Evolutionary conservation across 1,284 basidiomycete species (phyloP), one percentile per base, ranked within the genome.

Genomic region (Polyporus tsugae): DNA sequence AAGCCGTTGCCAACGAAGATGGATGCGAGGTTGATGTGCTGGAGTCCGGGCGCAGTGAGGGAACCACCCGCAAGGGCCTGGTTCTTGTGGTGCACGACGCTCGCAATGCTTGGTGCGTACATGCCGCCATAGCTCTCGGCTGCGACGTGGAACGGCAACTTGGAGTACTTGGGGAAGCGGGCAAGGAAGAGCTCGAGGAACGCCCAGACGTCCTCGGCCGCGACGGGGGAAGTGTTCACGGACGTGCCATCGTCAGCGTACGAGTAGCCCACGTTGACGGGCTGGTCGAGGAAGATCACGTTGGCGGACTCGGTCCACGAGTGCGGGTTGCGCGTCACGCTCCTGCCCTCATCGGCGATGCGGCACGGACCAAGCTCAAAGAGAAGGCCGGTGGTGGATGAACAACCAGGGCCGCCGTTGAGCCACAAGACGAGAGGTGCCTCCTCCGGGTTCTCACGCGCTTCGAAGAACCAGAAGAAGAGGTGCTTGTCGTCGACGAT

Each of bases 141-240:
- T 19, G 90, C 91, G 68, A 94, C 80, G 77, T 94, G 92, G 83
- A 94, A 92, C 0, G 89, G 87, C 6, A 83, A 81, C 53, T 83
- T 82, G 4, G 91, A 84, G 78, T 95, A 95, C 76, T 94, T 78
- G 4, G 89, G 86, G 83, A 87, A 91, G 67, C 91, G 84, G 71
- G 85, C 83, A 70, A 97, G 84, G 88, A 98, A 98, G 57, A 98
- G 87, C 76, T 95, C 86, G 62, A 98, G 85, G 88, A 98, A 97
- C 3, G 93, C 94, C 76, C 95, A 95, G 35, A 91, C 87, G 73
- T 91, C 89, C 75, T 81, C 78, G 36, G 85, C 85, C 6, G 85
- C 82, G 63, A 82, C 83, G 44, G 82, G 82, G 59, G 82, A 81
- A 65, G 79, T 85, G 74, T 82, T 80, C 67, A 91, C 85, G 22